Base-by-base conservation (phyloP, 805 yeast species). In the Ogataea parapolymorpha region DNA sequence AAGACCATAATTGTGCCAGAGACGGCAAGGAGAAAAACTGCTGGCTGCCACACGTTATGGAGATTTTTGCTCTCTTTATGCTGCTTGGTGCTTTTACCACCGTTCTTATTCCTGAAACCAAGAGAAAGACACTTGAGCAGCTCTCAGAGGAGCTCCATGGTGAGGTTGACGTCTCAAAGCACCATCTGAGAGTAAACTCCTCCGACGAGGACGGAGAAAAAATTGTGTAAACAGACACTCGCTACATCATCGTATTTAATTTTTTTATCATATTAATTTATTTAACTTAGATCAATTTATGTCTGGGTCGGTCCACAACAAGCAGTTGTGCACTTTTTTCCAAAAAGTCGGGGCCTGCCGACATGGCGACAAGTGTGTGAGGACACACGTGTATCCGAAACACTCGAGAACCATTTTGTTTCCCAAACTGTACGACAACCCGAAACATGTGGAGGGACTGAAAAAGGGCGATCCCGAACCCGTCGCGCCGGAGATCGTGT, bases 61-160 rank as follows among this genome's bases (percentile, higher is more conserved):
- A 88, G 71, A 87, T 88, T 62, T 88, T 85, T 63, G 95, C 96
- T 15, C 72, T 88, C 41, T 88, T 88, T 77, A 88, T 88, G 96
- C 73, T 88, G 68, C 53, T 81, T 37, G 96, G 96, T 72, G 54
- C 79, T 54, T 66, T 73, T 56, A 64, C 80, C 30, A 66, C 93
- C 11, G 61, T 84, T 40, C 73, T 85, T 56, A 69, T 87, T 51
- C 95, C 95, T 56, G 96, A 88, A 74, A 87, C 96, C 48, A 85
- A 84, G 79, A 80, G 95, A 75, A 79, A 78, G 78, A 85, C 96
- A 35, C 76, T 88, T 56, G 96, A 88, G 74, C 82, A 86, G 63
- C 75, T 88, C 47, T 67, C 80, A 53, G 95, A 85, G 68, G 77
- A 76, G 61, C 79, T 80, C 58, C 96, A 88, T 61, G 96, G 81